These are phyloP conservation scores for Waitea zeae DNA, from an alignment of 1,284 basidiomycete species.

Conservation along the genomic window DNA sequence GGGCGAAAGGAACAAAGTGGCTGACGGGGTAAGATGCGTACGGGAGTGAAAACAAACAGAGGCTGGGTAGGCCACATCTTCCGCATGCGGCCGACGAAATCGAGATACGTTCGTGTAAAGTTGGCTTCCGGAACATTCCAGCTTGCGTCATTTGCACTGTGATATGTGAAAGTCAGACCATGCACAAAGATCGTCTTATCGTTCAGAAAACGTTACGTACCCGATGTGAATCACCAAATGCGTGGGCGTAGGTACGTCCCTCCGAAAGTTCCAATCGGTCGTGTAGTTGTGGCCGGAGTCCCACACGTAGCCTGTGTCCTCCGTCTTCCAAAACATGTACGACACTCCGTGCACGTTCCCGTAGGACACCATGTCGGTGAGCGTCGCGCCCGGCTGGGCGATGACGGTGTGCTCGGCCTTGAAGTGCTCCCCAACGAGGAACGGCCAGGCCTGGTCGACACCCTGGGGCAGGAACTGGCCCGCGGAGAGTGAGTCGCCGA, in stretches of 20 bases:
- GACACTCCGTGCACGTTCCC: constrained; percentile 38
- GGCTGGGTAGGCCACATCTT: constrained; percentile 25
- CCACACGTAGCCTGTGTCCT: constrained; percentile 36
- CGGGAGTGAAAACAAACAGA: constrained; percentile 36
- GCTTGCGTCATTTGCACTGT: constrained; percentile 27
- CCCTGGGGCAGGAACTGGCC: constrained; percentile 34
- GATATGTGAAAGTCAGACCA: constrained; percentile 7
- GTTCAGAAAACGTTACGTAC: constrained; percentile 17
- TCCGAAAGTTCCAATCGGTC: constrained; percentile 35
- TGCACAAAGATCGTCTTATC: constrained; percentile 1
- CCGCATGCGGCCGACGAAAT: constrained; percentile 26
- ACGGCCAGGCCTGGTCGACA: constrained; percentile 41
- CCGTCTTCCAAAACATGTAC: constrained; percentile 34
- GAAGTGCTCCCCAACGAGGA: constrained; percentile 31
- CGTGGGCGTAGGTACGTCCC: constrained; percentile 26
- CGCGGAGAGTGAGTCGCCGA: constrained; percentile 42
- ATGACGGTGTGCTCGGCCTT: constrained; percentile 32
- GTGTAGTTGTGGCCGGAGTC: constrained; percentile 39
- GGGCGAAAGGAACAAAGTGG: constrained; percentile 1
- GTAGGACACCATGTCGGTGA: constrained; percentile 34
- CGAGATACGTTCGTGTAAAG: constrained; percentile 29
- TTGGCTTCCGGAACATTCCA: constrained; percentile 23
- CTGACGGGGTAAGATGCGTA: constrained; percentile 12
- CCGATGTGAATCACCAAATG: constrained; percentile 38
- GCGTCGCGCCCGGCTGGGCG: constrained; percentile 34